Base-by-base conservation (phyloP, 139 green algal species). In the Raphidocelis subcapitata region DNA sequence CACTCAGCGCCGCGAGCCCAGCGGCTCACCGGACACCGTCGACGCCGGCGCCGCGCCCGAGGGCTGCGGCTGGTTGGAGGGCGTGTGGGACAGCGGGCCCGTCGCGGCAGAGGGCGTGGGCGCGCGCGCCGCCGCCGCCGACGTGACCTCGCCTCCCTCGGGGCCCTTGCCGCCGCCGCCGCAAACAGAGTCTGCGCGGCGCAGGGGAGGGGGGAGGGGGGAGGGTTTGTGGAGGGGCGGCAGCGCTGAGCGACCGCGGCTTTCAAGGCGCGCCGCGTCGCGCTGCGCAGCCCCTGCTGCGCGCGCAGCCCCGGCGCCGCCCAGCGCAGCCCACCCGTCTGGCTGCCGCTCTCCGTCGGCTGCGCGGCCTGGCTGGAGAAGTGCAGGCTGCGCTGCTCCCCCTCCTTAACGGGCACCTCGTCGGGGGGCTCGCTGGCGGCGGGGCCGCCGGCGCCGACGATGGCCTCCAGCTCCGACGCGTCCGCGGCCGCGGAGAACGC, bases 401-500 rank as follows among this genome's bases (percentile, higher is more conserved):
- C 61, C n/a, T 67, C 63, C 10, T 63, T 60, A 26, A 51, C 63
- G 14, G 63, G 35, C 3, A 32, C 28, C 31, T 51, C 47, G 62
- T 66, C 63, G 47, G 57, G 52, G 44, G 61, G 49, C 36, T 51
- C 60, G 31, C 60, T 67, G 60, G 21, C 29, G 29, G 31, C 21
- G 32, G 60, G 60, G 60, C 63, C 72, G 35, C 72, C 72, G 35
- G 72, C 72, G 36, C 44, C 44, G 32, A 26, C 35, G 62, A 78
- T 78, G 5, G 66, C 32, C n/a, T 80, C 79, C 24, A 76, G 66
- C 8, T 12, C 41, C 49, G 79, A 20, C 21, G 67, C 71, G 31
- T 80, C 69, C 16, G 81, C 81, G 18, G 63, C 69, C 5, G 26
- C 61, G 36, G 76, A 51, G 64, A 76, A 90, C 10, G 77, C 71